phyloP scores from a whole-genome alignment of 805 yeast species.

The Lipomyces sp. region DNA sequence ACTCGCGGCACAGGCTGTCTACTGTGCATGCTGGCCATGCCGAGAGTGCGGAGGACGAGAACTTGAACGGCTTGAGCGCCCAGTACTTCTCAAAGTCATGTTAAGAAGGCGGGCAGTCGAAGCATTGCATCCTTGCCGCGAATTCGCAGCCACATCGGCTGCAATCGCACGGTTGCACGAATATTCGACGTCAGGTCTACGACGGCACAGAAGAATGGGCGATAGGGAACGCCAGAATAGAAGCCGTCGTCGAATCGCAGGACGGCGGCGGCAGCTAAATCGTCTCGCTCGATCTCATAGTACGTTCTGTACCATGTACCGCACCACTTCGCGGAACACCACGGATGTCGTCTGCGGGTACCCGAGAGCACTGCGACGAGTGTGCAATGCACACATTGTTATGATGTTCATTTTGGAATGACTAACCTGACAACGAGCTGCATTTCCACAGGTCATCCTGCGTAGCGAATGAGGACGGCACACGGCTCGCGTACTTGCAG shows the following conservation, averaged over 20 bases:
- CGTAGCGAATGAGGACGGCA: conserved; percentile 66
- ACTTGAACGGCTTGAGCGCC: conserved; percentile 62
- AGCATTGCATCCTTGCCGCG: conserved; percentile 52
- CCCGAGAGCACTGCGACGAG: too few species aligned
- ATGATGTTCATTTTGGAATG: too few species aligned
- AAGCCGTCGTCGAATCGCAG: conserved; percentile 49
- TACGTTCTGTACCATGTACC: conserved; percentile 80
- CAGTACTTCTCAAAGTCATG: conserved; percentile 46
- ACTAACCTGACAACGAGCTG: conserved; percentile 42
- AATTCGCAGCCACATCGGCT: conserved; percentile 32
- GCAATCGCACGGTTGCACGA: conserved; percentile 50
- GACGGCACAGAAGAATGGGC: conserved; percentile 80
- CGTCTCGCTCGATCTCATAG: conserved; percentile 38
- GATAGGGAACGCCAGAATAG: conserved; percentile 72
- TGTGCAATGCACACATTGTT: too few species aligned
- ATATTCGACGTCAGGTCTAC: conserved; percentile 49
- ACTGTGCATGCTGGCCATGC: conserved; percentile 68
- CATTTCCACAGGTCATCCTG: conserved; percentile 85
- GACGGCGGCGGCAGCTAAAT: conserved; percentile 44
- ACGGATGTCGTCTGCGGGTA: conserved; percentile 12
- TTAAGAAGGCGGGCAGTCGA: conserved; percentile 51
- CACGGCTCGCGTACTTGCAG: conserved; percentile 56
- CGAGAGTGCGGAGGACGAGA: conserved; percentile 55
- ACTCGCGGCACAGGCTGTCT: conserved; percentile 47
- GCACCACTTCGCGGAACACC: conserved; percentile 49